phyloP scores from a whole-genome alignment of 768 basidiomycete genomes.

The Tulasnella sp. region DNA sequence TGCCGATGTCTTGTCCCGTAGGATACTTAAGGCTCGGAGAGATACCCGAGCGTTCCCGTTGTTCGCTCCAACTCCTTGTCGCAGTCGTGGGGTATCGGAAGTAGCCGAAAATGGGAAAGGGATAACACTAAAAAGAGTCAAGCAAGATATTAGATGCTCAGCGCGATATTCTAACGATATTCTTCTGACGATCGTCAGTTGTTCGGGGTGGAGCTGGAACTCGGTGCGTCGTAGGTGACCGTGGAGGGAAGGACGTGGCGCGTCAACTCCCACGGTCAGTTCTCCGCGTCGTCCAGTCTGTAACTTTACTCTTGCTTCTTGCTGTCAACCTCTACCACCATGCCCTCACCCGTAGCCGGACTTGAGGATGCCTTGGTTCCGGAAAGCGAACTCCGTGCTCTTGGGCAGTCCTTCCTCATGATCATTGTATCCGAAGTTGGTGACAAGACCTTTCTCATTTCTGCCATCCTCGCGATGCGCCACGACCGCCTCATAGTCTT shows the following conservation, averaged over 20 bases:
- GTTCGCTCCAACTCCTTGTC: no score
- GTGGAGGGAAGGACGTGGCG: not conserved
- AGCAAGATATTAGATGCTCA: no score
- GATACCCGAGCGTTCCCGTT: no score
- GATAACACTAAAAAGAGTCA: no score
- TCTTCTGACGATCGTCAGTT: not conserved
- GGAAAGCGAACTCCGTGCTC: conserved; percentile 34
- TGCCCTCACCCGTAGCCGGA: not conserved
- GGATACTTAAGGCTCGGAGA: no score
- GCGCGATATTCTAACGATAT: not conserved
- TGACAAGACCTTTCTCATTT: conserved; percentile 83
- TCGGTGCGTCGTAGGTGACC: not conserved
- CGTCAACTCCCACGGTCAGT: not conserved
- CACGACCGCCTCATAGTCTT: conserved; percentile 75
- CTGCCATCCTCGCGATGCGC: conserved; percentile 80
- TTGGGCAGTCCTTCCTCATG: conserved; percentile 74
- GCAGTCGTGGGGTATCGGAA: no score
- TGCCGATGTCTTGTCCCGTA: no score
- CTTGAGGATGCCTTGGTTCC: not conserved
- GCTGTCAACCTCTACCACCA: not conserved
- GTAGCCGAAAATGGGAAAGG: no score
- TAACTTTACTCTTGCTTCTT: not conserved
- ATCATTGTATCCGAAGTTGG: conserved; percentile 91
- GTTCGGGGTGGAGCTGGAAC: not conserved
- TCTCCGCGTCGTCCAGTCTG: not conserved